Percentiles rank a stretch among this genome's conserved stretches.
These are phyloP conservation scores for Penicillium parvum DNA, from an alignment of 495 filamentous ascomycete genomes.

Conservation along the genomic window DNA sequence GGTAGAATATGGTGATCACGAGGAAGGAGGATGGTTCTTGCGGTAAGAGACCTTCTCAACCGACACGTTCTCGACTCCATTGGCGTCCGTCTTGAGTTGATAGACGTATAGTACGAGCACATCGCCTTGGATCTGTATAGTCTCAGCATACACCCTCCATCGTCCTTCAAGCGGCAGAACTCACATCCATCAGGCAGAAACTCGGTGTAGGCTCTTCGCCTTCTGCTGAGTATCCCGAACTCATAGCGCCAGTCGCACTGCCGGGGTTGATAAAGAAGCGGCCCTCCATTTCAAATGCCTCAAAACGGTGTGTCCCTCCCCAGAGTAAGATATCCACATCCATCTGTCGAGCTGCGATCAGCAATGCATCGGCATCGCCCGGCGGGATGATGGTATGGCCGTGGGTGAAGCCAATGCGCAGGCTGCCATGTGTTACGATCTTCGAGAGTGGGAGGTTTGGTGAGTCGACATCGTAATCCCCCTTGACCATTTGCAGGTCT, in stretches of 20 bases:
- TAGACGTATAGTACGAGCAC: slow-evolving; percentile 97
- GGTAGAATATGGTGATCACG: too few relatives aligned
- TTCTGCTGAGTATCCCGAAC: slow-evolving; percentile 63
- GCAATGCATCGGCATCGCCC: slow-evolving; percentile 81
- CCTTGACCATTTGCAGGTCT: slow-evolving; percentile 93
- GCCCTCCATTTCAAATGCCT: slow-evolving; percentile 97
- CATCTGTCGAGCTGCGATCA: slow-evolving; percentile 92
- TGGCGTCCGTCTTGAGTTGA: slow-evolving; percentile 83
- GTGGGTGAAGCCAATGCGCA: slow-evolving; percentile 95
- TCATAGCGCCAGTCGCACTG: slow-evolving; percentile 84
- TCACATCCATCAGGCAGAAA: slow-evolving; percentile 98
- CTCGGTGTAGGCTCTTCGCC: slow-evolving; percentile 86
- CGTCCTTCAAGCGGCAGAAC: too few relatives aligned
- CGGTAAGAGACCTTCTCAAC: slow-evolving; percentile 98
- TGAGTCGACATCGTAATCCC: slow-evolving; percentile 89
- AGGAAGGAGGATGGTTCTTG: slow-evolving; percentile 59
- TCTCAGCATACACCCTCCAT: slow-evolving; percentile 10
- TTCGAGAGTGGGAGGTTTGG: slow-evolving; percentile 86
- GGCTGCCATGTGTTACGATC: slow-evolving; percentile 87
- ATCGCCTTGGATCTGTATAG: slow-evolving; percentile 84
- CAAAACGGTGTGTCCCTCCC: slow-evolving; percentile 96
- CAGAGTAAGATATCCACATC: slow-evolving; percentile 96
- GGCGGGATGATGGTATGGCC: slow-evolving; percentile 91
- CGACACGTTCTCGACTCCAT: slow-evolving; percentile 84
- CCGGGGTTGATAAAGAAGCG: slow-evolving; percentile 98